Percentiles rank a stretch among this genome's conserved stretches.
These are phyloP conservation scores for Wickerhamiella hasegawae DNA, from an alignment of 805 yeast genomes.

Conservation along the genomic window DNA sequence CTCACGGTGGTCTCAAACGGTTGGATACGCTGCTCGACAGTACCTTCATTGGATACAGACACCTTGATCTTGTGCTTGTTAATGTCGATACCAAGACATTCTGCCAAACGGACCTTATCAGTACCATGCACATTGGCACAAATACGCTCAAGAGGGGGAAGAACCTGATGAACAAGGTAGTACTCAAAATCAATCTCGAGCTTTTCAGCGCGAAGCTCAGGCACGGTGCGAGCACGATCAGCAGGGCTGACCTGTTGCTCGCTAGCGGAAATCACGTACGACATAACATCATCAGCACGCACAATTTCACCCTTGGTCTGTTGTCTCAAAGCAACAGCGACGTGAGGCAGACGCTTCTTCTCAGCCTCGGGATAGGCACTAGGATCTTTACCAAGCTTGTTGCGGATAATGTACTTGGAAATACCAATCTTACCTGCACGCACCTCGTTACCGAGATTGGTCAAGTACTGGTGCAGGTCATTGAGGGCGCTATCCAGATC, in stretches of 20 bases:
- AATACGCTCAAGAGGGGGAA: conserved; percentile 80
- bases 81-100: conserved; percentile 57
- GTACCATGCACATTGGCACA: conserved; percentile 75
- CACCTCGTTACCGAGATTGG: conserved; percentile 39
- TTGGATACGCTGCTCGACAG: conserved; percentile 23
- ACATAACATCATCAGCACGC: conserved; percentile 78
- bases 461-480: conserved; percentile 58
- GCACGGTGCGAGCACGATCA: conserved; percentile 70
- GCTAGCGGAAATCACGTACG: conserved; percentile 48
- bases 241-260: conserved; percentile 33
- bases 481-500: conserved; percentile 60
- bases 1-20: conserved; percentile 71
- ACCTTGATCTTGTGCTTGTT: conserved; percentile 20
- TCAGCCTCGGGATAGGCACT: conserved; percentile 66
- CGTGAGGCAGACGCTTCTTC: conserved; percentile 60
- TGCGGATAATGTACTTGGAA: conserved; percentile 62
- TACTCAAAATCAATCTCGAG: conserved; percentile 59
- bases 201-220: conserved; percentile 41
- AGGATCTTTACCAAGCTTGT: conserved; percentile 84
- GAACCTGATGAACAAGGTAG: conserved; percentile 76
- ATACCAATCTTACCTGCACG: conserved; percentile 45
- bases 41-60: conserved; percentile 12
- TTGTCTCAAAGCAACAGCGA: conserved; percentile 76
- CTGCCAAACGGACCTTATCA: conserved; percentile 64
- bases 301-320: conserved; percentile 72